These are phyloP conservation scores for Yamadazyma olivae DNA, from an alignment of 805 yeast genomes.

Conservation along the genomic window DNA sequence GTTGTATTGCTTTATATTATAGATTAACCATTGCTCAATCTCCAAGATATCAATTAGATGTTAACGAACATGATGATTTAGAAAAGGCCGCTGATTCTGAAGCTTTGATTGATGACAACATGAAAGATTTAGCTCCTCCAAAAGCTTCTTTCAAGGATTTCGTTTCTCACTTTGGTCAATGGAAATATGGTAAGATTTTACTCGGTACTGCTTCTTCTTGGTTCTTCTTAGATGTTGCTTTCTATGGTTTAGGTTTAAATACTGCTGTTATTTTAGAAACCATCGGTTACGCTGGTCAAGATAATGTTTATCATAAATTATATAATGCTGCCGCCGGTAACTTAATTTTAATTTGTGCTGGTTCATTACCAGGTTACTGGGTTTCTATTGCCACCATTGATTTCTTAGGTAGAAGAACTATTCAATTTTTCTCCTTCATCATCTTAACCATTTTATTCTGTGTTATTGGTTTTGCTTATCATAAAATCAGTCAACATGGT, in stretches of 20 bases:
- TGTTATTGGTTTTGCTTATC: constrained; percentile 79
- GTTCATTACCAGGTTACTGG: constrained; percentile 96
- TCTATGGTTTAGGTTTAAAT: constrained; percentile 84
- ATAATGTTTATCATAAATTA: constrained; percentile 65
- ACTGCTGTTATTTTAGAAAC: constrained; percentile 74
- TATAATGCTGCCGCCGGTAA: constrained; percentile 88
- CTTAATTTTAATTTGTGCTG: constrained; percentile 89
- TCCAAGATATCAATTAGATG: constrained; percentile 86
- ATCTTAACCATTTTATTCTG: constrained; percentile 71
- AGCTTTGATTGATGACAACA: constrained; percentile 36
- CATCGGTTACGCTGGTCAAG: constrained; percentile 76
- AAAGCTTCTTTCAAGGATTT: constrained; percentile 81
- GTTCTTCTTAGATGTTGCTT: constrained; percentile 89
- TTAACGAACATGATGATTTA: constrained; percentile 55
- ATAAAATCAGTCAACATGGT: constrained; percentile 70
- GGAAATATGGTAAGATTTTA: constrained; percentile 83
- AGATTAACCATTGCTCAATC: constrained; percentile 94
- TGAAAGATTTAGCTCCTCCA: constrained; percentile 54
- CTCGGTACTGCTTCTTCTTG: constrained; percentile 90
- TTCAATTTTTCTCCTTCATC: constrained; percentile 74
- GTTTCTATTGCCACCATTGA: constrained; percentile 76
- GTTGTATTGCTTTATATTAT: constrained; percentile 77
- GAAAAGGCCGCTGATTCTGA: constrained; percentile 52
- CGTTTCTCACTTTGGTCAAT: constrained; percentile 68
- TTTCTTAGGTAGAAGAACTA: constrained; percentile 77